Percentiles rank a stretch among this genome's conserved stretches.
Conservation (phyloP, 176 grass and related monocot species). For the Musa troglodytarum region DNA sequence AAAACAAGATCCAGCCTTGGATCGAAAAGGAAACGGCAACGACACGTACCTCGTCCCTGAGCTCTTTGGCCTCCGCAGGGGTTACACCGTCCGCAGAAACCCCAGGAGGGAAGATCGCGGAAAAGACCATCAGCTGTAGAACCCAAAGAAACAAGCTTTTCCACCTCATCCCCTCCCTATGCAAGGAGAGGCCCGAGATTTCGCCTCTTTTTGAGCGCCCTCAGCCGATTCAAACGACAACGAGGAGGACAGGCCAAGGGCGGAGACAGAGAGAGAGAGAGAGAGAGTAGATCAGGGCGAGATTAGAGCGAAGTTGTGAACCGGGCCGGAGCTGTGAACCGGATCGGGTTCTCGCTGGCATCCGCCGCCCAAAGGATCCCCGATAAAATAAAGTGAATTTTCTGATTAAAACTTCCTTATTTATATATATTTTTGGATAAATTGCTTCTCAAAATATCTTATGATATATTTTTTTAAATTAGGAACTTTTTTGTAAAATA, state of each 20-base stretch:
- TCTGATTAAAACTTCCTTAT: too few relatives aligned
- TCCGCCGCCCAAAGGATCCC: too few relatives aligned
- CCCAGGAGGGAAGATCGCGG: constrained; percentile 21
- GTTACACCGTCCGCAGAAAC: constrained; percentile 51
- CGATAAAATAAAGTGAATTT: too few relatives aligned
- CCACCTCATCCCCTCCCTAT: constrained; percentile 14
- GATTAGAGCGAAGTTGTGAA: too few relatives aligned
- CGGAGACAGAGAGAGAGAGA: not conserved
- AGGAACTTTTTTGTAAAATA: too few relatives aligned
- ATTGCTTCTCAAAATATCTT: too few relatives aligned
- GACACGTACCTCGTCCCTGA: constrained; percentile 67
- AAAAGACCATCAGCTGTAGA: constrained; percentile 15
- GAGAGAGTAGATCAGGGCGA: not conserved
- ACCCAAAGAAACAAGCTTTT: constrained; percentile 4
- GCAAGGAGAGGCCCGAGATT: not conserved
- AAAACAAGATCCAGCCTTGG: not conserved
- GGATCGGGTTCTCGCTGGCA: too few relatives aligned
- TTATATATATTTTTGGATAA: too few relatives aligned
- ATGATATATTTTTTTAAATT: too few relatives aligned
- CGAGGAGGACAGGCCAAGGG: not conserved
- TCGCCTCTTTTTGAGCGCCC: not conserved
- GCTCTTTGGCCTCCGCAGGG: constrained; percentile 53
- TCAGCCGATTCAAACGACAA: not conserved
- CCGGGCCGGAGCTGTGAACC: too few relatives aligned
- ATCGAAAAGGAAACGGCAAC: constrained; percentile 11